These are phyloP conservation scores for Suhomyces emberorum DNA, from an alignment of 805 yeast genomes.

Conservation along the genomic window DNA sequence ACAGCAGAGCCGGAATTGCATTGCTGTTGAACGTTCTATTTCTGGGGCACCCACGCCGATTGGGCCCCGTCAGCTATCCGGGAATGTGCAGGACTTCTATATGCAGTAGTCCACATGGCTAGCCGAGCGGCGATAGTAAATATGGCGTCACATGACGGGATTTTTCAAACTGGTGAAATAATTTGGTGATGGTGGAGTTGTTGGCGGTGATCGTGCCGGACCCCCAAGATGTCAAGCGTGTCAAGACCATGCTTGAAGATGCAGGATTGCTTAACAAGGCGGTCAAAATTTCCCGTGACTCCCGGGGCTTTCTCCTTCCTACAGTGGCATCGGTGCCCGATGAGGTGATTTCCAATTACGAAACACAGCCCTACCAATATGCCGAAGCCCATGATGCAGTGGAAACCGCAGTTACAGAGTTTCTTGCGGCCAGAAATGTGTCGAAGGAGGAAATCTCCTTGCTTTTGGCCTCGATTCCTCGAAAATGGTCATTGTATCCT, in stretches of 20 bases:
- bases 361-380: not conserved
- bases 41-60: too few species aligned
- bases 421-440: not conserved
- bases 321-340: slow-evolving; percentile 8
- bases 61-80: too few species aligned
- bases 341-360: not conserved
- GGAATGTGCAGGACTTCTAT: too few species aligned
- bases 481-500: slow-evolving; percentile 59
- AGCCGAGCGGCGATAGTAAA: too few species aligned
- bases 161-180: too few species aligned
- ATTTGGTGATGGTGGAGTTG: too few species aligned
- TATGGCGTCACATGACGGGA: too few species aligned
- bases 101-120: too few species aligned
- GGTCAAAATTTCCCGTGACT: slow-evolving; percentile 14
- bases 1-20: too few species aligned
- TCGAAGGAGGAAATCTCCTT: not conserved
- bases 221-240: slow-evolving; percentile 14
- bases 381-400: not conserved
- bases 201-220: too few species aligned
- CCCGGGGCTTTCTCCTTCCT: slow-evolving; percentile 10
- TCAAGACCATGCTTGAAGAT: slow-evolving; percentile 19
- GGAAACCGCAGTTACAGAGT: slow-evolving; percentile 1
- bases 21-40: too few species aligned
- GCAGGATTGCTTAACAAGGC: slow-evolving; percentile 13
- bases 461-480: slow-evolving; percentile 32